These are phyloP conservation scores for Akanthomyces muscarius DNA, from an alignment of 2,329 filamentous ascomycete genomes.

Conservation along the genomic window DNA sequence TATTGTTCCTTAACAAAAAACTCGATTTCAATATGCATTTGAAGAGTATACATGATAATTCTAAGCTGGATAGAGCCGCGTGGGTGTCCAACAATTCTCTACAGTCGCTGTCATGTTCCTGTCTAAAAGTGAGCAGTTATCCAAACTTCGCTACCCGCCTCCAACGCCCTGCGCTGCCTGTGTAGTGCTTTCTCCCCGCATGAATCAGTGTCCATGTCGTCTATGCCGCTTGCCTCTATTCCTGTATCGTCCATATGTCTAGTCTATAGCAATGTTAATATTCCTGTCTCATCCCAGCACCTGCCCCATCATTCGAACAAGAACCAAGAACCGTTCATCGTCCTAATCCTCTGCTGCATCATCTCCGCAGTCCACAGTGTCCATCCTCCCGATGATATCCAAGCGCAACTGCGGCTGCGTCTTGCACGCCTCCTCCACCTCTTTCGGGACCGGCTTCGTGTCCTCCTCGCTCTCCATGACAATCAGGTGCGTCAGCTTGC, in stretches of 20 bases:
- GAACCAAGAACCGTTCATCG: too few relatives aligned
- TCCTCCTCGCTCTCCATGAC: conserved; percentile 32
- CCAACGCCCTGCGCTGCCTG: too few relatives aligned
- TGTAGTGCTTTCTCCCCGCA: too few relatives aligned
- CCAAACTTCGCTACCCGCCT: not conserved
- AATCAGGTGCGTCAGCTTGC: conserved; percentile 36
- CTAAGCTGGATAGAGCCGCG: too few relatives aligned
- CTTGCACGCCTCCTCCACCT: conserved; percentile 34
- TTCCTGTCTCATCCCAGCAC: not conserved
- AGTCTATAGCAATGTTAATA: not conserved
- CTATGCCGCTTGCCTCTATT: not conserved
- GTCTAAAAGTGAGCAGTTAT: not conserved
- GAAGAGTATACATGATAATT: too few relatives aligned
- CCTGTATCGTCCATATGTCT: not conserved
- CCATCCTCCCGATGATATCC: conserved; percentile 31
- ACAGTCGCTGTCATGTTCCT: not conserved
- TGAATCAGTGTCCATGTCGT: not conserved
- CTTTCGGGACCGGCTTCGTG: conserved; percentile 28
- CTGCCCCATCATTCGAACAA: not conserved
- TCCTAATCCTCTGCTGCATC: not conserved
- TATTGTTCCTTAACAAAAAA: too few relatives aligned
- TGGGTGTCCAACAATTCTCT: too few relatives aligned
- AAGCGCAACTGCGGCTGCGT: conserved; percentile 28
- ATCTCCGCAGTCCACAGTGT: conserved; percentile 16
- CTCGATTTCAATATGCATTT: too few relatives aligned